Evolutionary conservation across 257 asterid genomes (phyloP).

Genomic region (Solanum tacnaense): DNA sequence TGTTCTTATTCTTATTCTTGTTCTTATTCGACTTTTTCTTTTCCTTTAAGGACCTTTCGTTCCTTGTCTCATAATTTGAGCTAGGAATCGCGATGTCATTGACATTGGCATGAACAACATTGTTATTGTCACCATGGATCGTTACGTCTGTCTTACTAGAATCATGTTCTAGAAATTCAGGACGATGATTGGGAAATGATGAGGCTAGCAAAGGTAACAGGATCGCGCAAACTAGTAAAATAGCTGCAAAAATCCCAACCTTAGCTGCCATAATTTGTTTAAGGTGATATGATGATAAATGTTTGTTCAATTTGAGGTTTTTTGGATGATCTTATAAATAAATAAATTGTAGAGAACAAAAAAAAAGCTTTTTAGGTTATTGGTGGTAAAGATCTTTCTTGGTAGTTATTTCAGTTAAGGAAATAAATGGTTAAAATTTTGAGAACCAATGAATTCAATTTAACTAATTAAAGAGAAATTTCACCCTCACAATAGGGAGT

Average conservation of each 20-base stretch:
- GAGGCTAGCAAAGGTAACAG: constrained; percentile 29
- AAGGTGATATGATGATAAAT: neutral
- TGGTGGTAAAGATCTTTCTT: neutral
- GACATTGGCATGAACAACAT: neutral
- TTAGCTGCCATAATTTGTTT: constrained; percentile 19
- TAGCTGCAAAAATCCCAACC: constrained; percentile 22
- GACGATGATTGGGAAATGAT: neutral
- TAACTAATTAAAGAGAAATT: neutral
- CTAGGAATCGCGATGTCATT: neutral
- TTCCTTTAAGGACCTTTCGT: neutral
- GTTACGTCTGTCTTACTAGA: neutral
- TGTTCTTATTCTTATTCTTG: neutral
- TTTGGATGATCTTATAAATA: neutral
- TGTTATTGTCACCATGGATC: neutral
- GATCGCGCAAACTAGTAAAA: constrained; percentile 22
- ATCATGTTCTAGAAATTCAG: constrained; percentile 1
- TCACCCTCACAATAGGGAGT: neutral
- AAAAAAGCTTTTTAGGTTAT: neutral
- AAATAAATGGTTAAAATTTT: neutral
- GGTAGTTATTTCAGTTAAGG: neutral
- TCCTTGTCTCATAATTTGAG: neutral
- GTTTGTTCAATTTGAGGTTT: constrained; percentile 3
- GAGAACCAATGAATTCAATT: neutral
- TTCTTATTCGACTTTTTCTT: neutral
- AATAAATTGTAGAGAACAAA: neutral